These are phyloP conservation scores for Berkeleyomyces rouxiae DNA, from an alignment of 2,329 filamentous ascomycete genomes.

Conservation along the genomic window DNA sequence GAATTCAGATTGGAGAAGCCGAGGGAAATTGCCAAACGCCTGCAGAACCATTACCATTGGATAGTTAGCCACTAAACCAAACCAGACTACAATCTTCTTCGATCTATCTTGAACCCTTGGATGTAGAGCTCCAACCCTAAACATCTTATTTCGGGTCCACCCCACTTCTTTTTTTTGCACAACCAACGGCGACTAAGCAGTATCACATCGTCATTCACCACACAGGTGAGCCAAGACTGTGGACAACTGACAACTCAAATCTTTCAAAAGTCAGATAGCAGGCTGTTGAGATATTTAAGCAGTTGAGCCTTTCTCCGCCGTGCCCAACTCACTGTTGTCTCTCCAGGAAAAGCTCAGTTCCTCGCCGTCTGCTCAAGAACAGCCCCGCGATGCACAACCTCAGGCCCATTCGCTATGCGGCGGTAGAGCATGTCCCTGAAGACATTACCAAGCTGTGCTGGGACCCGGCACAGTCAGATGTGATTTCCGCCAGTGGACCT, in stretches of 20 bases:
- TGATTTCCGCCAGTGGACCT: conserved; percentile 76
- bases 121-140: neutral
- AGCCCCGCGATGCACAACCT: conserved; percentile 62
- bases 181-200: neutral
- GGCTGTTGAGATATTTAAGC: too few relatives aligned
- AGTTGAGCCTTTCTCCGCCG: neutral
- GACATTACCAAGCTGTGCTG: conserved; percentile 65
- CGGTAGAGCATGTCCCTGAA: conserved; percentile 36
- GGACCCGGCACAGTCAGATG: conserved; percentile 62
- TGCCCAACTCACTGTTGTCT: neutral
- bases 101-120: too few relatives aligned
- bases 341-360: neutral
- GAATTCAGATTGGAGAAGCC: neutral
- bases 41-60: neutral
- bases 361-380: neutral
- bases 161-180: neutral
- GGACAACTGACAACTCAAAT: neutral
- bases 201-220: neutral
- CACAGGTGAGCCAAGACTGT: neutral
- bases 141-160: neutral
- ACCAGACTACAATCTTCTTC: too few relatives aligned
- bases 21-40: neutral
- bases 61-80: too few relatives aligned
- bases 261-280: too few relatives aligned
- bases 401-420: conserved; percentile 54